phyloP scores from a whole-genome alignment of 2,329 filamentous ascomycete species.

The Clarireedia hainanense region DNA sequence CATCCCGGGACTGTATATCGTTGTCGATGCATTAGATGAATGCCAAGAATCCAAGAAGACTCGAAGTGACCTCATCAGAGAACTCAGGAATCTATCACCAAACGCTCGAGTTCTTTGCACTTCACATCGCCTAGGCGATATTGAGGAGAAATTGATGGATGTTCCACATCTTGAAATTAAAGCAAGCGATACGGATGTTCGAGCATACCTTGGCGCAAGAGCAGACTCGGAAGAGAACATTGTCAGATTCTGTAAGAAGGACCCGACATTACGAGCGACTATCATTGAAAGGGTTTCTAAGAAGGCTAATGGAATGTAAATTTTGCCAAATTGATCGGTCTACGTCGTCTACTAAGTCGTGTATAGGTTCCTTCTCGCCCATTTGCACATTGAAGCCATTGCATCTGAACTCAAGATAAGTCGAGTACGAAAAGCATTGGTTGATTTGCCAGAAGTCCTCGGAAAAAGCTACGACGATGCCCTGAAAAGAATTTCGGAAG shows the following conservation, averaged over 20 bases:
- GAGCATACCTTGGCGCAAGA: neutral
- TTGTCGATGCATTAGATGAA: constrained; percentile 20
- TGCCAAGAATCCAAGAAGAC: constrained; percentile 4
- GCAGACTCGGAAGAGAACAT: constrained; percentile 2
- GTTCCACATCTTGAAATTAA: constrained; percentile 23
- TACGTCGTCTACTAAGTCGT: neutral
- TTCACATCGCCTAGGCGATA: constrained; percentile 25
- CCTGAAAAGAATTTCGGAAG: constrained; percentile 30
- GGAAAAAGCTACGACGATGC: constrained; percentile 32
- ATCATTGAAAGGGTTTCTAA: neutral
- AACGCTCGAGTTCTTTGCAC: constrained; percentile 27
- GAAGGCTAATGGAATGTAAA: constrained; percentile 8
- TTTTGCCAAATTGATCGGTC: neutral
- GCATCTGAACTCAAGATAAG: constrained; percentile 22
- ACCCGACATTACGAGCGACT: neutral
- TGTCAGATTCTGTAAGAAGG: constrained; percentile 4
- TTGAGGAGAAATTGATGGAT: constrained; percentile 18
- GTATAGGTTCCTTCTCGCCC: constrained; percentile 23
- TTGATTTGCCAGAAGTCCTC: constrained; percentile 17
- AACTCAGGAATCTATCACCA: constrained; percentile 20
- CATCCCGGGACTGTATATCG: constrained; percentile 17
- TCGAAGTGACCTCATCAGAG: constrained; percentile 20
- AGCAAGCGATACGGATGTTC: constrained; percentile 28
- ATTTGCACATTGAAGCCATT: constrained; percentile 30
- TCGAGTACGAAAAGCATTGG: constrained; percentile 25